These are phyloP conservation scores for Quercus agrifolia DNA, from an alignment of 306 rosid species.

Conservation along the genomic window DNA sequence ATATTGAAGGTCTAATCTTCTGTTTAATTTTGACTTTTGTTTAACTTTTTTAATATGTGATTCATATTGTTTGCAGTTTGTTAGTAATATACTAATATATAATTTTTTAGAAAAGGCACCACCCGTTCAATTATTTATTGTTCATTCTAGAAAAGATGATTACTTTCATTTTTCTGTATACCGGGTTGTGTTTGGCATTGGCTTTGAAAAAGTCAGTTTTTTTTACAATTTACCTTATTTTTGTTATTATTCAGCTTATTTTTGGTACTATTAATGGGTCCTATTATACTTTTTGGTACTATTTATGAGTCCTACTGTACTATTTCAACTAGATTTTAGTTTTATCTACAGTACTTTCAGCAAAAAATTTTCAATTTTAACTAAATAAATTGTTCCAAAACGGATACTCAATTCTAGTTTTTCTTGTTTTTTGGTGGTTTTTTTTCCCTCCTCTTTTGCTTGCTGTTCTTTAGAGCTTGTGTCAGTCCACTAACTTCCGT, in stretches of 20 bases:
- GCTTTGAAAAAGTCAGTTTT: too few relatives aligned
- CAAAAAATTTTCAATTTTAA: too few relatives aligned
- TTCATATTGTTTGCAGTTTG: background rate
- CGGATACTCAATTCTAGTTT: background rate
- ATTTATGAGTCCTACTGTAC: rapidly evolving
- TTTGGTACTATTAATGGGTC: too few relatives aligned
- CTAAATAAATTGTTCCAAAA: too few relatives aligned
- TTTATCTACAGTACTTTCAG: too few relatives aligned
- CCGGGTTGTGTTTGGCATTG: too few relatives aligned
- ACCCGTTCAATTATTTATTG: background rate
- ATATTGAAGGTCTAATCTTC: conserved; percentile 9
- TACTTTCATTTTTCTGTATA: background rate
- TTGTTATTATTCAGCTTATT: too few relatives aligned
- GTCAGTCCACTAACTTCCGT: background rate
- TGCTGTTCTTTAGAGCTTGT: background rate
- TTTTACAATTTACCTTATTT: too few relatives aligned
- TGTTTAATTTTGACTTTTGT: background rate
- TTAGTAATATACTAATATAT: background rate
- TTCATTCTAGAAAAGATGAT: background rate
- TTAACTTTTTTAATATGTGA: background rate
- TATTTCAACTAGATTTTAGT: too few relatives aligned
- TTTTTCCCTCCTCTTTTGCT: background rate
- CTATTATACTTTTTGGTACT: too few relatives aligned
- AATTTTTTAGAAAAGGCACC: background rate
- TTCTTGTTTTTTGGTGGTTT: background rate